Base-by-base conservation (phyloP, 768 basidiomycete species). In the Tulasnella sp. region DNA sequence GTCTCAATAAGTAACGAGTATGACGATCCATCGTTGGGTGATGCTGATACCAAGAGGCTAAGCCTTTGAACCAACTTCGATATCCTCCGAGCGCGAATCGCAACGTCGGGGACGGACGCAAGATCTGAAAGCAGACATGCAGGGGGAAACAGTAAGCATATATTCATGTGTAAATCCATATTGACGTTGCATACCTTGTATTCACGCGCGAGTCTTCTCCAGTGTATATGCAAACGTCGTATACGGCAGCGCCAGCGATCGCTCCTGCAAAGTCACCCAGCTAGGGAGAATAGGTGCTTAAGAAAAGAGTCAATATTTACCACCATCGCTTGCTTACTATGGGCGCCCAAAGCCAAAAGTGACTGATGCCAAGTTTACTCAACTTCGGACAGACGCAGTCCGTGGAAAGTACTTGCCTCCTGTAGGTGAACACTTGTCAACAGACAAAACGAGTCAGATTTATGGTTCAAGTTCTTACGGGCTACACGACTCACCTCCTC, bases 291-390 rank as follows among this genome's bases (percentile, higher is more conserved):
- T 11, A 32, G 12, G 23, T n/a, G 21, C 21, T 27, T 29, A 39
- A 37, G 27, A 12, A 21, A 15, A 4, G 9, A 35, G 14, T n/a
- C 5, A 46, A 9, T 3, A 25, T 8, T 46, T n/a, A 5, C 14
- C 6, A 3, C 15, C 14, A 21, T 4, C 1, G 9, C 7, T 19
- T 14, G 34, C 54, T 25, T 36, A 58, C 57, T 32, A 63, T 63
- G 2, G 81, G 78, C 62, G 79, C 78, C 83, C 84, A 86, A 35
- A 85, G 60, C 83, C 83, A 86, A 64, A 84, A 86, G 58, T 85
- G 83, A 63, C 73, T 76, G 6, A 8, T 5, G 32, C 11, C 4
- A 1, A 23, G 41, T 9, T 62, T 65, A 25, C 23, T 15, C 23
- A 23, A 35, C 31, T 14, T n/a, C 39, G 32, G 31, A 39, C 40